phyloP scores from a whole-genome alignment of 2,329 filamentous ascomycete genomes.

The Pyricularia sp. region DNA sequence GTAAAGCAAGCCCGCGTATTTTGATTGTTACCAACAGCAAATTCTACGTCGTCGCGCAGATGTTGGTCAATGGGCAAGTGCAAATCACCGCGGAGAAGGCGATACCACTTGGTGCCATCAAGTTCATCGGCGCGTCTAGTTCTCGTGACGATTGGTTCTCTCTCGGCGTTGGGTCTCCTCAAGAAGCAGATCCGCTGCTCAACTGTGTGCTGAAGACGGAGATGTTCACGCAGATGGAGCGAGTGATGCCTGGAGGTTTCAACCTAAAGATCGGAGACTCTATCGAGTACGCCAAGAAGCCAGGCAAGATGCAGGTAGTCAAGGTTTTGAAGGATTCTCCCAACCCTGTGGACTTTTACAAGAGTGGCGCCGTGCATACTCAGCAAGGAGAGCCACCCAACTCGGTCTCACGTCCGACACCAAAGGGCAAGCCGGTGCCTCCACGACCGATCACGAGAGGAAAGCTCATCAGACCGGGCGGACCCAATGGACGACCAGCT shows the following conservation, averaged over 20 bases:
- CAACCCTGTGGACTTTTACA: slow-evolving; percentile 74
- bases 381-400: slow-evolving; percentile 73
- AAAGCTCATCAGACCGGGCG: slow-evolving; percentile 83
- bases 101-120: slow-evolving; percentile 78
- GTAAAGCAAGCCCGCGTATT: slow-evolving; percentile 80
- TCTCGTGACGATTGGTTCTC: slow-evolving; percentile 96
- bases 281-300: slow-evolving; percentile 97
- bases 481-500: slow-evolving; percentile 72
- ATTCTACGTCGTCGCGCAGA: slow-evolving; percentile 82
- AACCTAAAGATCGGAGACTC: slow-evolving; percentile 73
- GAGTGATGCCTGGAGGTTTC: slow-evolving; percentile 68
- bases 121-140: slow-evolving; percentile 72
- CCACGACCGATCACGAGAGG: slow-evolving; percentile 87
- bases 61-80: slow-evolving; percentile 70
- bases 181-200: slow-evolving; percentile 87
- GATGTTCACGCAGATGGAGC: slow-evolving; percentile 85
- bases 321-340: slow-evolving; percentile 86
- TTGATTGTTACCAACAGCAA: slow-evolving; percentile 78
- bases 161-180: slow-evolving; percentile 76
- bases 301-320: slow-evolving; percentile 79
- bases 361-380: slow-evolving; percentile 86
- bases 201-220: slow-evolving; percentile 96
- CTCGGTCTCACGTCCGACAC: slow-evolving; percentile 75
- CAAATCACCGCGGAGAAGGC: slow-evolving; percentile 74
- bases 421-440: slow-evolving; percentile 76